Percentiles rank a stretch among this genome's conserved stretches.
Evolutionary conservation across 129 eudicot species (phyloP).

Genomic region (Escallonia herrerae): DNA sequence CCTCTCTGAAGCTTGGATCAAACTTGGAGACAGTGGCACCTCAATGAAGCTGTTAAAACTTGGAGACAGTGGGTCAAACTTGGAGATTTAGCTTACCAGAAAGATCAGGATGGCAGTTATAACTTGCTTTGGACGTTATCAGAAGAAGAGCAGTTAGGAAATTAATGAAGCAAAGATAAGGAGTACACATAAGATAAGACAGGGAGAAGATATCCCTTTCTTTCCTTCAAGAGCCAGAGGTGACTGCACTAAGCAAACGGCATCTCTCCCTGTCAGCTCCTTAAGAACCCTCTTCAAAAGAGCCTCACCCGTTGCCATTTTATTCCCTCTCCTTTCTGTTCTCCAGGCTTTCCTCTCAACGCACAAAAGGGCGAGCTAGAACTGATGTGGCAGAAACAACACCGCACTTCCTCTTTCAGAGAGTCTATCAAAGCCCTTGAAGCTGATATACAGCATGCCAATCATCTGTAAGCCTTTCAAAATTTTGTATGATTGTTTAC

Average conservation of each 20-base stretch:
- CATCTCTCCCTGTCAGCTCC: constrained; percentile 5
- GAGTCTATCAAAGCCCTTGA: constrained; percentile 45
- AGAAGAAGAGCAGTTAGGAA: no score
- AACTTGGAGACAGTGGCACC: no score
- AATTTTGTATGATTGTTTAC: neutral
- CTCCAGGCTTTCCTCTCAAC: neutral
- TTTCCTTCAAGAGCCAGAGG: constrained; percentile 31
- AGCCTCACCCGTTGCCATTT: constrained; percentile 8
- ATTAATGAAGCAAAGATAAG: constrained; percentile 25
- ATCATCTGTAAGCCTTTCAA: constrained; percentile 30
- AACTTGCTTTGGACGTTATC: no score
- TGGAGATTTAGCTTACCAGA: no score
- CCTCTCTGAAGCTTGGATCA: no score
- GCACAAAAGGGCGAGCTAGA: constrained; percentile 12
- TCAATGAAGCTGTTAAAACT: no score
- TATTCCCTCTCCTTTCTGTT: neutral
- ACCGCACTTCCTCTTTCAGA: constrained; percentile 35
- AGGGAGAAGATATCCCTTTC: constrained; percentile 55
- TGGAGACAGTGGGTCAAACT: no score
- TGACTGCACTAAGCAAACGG: constrained; percentile 32
- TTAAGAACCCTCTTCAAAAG: constrained; percentile 18
- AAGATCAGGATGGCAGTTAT: no score
- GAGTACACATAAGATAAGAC: constrained; percentile 1
- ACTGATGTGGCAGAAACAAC: constrained; percentile 50
- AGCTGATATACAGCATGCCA: constrained; percentile 65